Evolutionary conservation across 768 basidiomycete species (phyloP), one percentile per base, ranked within the genome.

Genomic region (Trametes cubensis): DNA sequence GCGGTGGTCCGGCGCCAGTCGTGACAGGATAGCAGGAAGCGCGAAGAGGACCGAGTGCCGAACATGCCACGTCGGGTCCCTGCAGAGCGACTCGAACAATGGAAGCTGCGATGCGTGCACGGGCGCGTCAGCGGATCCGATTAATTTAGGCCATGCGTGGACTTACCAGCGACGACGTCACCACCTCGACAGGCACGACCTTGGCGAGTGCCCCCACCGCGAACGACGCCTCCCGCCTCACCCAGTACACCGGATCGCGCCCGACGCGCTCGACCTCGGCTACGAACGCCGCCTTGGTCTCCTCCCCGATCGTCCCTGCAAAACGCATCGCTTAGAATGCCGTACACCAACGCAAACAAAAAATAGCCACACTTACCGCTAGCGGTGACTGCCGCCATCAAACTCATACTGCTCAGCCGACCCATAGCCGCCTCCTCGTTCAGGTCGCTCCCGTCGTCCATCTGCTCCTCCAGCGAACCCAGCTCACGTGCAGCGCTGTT

Each of bases 141-240:
- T 14, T 8, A 26, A 18, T n/a, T 18, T 23, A 28, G 15, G 34
- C 34, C 46, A 65, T 63, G 60, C 1, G 40, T 66, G 48, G 25
- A 70, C 83, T 55, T 70, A 88, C 92, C 76, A 91, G 77, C 55
- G 85, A 83, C 50, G 73, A 79, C 23, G 82, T 71, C 20, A 94
- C 83, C 25, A 92, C 73, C 67, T 92, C 90, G 45, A 83, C 76
- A n/a, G 92, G 87, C 8, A 93, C 87, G 23, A 92, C 85, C 74
- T 95, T 95, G 20, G 94, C 92, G 55, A 98, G 79, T 10, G 90
- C 90, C 0, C 92, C 94, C 26, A 98, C 78, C 3, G 94, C 94
- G 66, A 93, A 91, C 0, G 90, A 90, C 2, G 92, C 93, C 72
- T 96, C 92, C 55, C 89, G 80, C 64, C 93, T 80, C 20, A 95